phyloP scores from a whole-genome alignment of 805 yeast genomes.

The Cyberlindnera euphorbiiphila region DNA sequence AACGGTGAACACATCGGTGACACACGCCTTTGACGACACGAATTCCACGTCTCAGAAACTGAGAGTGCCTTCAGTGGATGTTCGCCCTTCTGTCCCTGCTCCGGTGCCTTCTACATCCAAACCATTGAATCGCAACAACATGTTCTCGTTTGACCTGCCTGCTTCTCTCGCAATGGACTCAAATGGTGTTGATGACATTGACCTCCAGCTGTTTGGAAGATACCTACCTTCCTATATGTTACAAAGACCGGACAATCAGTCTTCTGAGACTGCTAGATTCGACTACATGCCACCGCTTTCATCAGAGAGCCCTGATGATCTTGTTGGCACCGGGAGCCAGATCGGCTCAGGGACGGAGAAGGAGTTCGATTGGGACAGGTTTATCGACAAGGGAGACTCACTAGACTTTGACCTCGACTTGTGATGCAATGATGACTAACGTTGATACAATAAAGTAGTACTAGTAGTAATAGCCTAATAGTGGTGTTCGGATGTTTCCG shows the following conservation, averaged over 20 bases:
- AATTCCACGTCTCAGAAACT: conserved; percentile 1
- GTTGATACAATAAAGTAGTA: too few species aligned
- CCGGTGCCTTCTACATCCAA: too few species aligned
- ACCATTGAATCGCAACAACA: not conserved
- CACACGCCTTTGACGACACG: conserved; percentile 15
- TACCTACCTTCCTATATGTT: conserved; percentile 81
- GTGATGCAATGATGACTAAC: conserved; percentile 1
- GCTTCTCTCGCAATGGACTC: too few species aligned
- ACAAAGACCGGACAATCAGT: conserved; percentile 2
- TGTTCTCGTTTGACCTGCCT: too few species aligned
- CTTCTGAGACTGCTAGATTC: too few species aligned
- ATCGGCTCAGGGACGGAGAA: too few species aligned
- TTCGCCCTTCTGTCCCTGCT: too few species aligned
- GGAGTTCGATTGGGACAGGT: conserved; percentile 28
- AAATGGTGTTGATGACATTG: conserved; percentile 77
- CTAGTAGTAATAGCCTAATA: too few species aligned
- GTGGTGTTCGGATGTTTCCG: too few species aligned
- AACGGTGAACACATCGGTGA: conserved; percentile 14
- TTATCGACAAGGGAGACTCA: conserved; percentile 24
- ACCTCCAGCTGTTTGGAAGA: conserved; percentile 76
- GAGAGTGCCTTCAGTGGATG: too few species aligned
- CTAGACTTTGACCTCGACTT: conserved; percentile 16
- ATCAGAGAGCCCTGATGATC: conserved; percentile 11
- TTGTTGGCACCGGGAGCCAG: not conserved
- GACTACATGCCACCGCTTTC: not conserved